phyloP scores from a whole-genome alignment of 2,329 filamentous ascomycete species.

The Stagonosporopsis cucurbitacearum region DNA sequence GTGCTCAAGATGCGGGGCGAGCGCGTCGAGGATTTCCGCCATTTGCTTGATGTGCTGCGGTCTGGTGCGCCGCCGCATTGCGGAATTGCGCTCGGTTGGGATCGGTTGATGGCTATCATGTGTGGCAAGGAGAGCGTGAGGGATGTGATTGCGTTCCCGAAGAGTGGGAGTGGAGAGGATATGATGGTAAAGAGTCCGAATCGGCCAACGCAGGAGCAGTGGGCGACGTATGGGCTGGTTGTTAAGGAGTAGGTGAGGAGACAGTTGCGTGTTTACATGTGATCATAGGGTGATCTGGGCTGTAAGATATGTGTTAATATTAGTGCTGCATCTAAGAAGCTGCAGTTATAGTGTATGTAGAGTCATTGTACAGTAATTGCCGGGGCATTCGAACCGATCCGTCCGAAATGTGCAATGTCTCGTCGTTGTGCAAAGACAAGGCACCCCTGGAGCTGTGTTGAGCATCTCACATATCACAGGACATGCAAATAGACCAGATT shows the following conservation, averaged over 20 bases:
- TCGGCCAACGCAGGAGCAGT: conserved; percentile 65
- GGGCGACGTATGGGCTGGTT: conserved; percentile 65
- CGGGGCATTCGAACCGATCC: neutral
- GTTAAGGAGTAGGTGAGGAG: conserved; percentile 25
- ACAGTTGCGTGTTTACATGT: neutral
- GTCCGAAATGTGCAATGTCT: neutral
- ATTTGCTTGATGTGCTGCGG: conserved; percentile 80
- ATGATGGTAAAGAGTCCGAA: conserved; percentile 80
- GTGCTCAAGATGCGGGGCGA: conserved; percentile 78
- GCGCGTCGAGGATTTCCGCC: conserved; percentile 80
- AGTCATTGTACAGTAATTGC: neutral
- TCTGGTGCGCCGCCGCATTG: conserved; percentile 94
- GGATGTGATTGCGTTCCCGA: conserved; percentile 97
- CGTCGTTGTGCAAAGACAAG: neutral
- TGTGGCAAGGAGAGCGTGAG: conserved; percentile 77
- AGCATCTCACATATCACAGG: neutral
- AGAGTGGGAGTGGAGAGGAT: conserved; percentile 90
- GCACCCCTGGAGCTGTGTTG: neutral
- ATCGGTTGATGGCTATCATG: conserved; percentile 82
- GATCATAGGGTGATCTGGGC: neutral
- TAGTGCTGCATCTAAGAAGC: neutral
- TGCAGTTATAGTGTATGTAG: neutral
- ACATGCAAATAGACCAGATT: neutral
- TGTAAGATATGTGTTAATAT: neutral
- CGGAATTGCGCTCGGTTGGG: conserved; percentile 90